These are phyloP conservation scores for Globisporangium parvum DNA, from an alignment of 352 stramenopile species.

Conservation along the genomic window DNA sequence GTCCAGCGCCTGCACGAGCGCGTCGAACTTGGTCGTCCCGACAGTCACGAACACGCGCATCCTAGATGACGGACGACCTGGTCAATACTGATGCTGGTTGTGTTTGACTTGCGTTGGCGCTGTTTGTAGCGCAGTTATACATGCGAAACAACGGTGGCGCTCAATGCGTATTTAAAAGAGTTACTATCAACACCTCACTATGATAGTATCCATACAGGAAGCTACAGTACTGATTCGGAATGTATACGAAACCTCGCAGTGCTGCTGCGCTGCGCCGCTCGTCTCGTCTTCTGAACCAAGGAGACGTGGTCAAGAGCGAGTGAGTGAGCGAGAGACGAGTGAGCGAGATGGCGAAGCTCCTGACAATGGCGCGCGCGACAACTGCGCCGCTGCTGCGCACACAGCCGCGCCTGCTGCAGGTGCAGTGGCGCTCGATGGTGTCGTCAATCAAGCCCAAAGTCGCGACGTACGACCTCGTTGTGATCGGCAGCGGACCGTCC, in stretches of 20 bases:
- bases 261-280: not conserved
- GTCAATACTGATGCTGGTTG: too few species aligned
- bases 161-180: too few species aligned
- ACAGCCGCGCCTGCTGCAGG: not conserved
- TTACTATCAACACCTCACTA: too few species aligned
- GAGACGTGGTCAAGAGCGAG: not conserved
- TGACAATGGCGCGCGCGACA: conserved; percentile 4
- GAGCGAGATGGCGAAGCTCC: conserved; percentile 5
- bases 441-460: conserved; percentile 30
- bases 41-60: conserved; percentile 88
- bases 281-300: conserved; percentile 5
- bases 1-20: conserved; percentile 72
- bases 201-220: too few species aligned
- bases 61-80: too few species aligned
- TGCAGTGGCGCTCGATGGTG: conserved; percentile 10
- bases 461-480: conserved; percentile 76
- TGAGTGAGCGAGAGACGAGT: not conserved
- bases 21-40: conserved; percentile 93
- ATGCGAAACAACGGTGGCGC: too few species aligned
- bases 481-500: conserved; percentile 82
- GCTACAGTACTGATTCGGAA: too few species aligned
- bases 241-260: too few species aligned
- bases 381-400: conserved; percentile 3
- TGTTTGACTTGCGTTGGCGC: too few species aligned
- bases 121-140: too few species aligned